Percentiles rank a stretch among this genome's conserved stretches.
Evolutionary conservation across 2,329 filamentous ascomycete genomes (phyloP).

Genomic region (Epicoccum nigrum): DNA sequence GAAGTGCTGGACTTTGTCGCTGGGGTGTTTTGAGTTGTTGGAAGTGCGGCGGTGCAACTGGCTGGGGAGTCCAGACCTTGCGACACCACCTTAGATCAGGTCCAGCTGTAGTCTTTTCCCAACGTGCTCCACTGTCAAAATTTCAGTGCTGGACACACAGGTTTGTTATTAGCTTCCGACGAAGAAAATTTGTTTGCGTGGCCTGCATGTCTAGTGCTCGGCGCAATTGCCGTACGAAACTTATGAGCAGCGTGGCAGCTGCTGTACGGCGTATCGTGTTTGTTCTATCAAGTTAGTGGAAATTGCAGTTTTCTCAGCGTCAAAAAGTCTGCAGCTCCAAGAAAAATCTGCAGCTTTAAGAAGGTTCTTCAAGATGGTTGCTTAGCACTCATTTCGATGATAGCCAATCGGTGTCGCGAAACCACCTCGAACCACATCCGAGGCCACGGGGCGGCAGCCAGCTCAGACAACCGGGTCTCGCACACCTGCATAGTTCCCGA

Average conservation of each 20-base stretch:
- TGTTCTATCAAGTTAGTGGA: conserved; percentile 5
- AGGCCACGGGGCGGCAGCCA: conserved; percentile 15
- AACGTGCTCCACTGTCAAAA: too few relatives aligned
- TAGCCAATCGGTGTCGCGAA: conserved; percentile 11
- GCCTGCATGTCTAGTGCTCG: not conserved
- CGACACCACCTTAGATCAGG: not conserved
- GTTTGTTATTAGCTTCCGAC: not conserved
- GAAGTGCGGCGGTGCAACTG: conserved; percentile 1
- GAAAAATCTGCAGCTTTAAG: not conserved
- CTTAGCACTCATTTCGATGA: conserved; percentile 9
- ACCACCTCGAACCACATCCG: conserved; percentile 2
- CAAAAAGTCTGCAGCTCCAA: conserved; percentile 14
- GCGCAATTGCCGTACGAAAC: not conserved
- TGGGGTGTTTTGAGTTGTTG: conserved; percentile 5
- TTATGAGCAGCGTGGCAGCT: conserved; percentile 3
- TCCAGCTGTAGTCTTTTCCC: not conserved
- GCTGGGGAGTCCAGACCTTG: not conserved
- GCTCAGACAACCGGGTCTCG: conserved; percentile 6
- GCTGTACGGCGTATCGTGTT: not conserved
- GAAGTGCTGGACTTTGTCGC: conserved; percentile 2
- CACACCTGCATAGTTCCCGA: conserved; percentile 2
- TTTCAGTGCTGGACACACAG: not conserved
- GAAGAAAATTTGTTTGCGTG: not conserved
- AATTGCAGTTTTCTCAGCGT: conserved; percentile 11
- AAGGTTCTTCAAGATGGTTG: conserved; percentile 4